phyloP scores from a whole-genome alignment of 2,329 filamentous ascomycete genomes.

The Epichloe bromicola region DNA sequence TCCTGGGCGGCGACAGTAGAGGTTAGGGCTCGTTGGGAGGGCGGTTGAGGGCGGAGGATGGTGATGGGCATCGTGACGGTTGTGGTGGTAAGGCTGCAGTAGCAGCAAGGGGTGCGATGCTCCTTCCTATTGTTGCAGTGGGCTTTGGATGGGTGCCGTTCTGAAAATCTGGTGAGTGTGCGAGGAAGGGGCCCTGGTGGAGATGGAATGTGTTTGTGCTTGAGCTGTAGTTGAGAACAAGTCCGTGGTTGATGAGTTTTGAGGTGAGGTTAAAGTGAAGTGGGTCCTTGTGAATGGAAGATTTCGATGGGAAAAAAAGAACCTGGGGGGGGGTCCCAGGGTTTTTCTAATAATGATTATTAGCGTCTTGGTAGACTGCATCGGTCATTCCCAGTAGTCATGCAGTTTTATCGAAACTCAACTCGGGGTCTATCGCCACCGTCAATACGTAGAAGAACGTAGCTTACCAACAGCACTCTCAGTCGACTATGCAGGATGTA shows the following conservation, averaged over 20 bases:
- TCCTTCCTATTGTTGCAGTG: neutral
- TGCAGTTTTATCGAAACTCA: too few relatives aligned
- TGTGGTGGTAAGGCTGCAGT: neutral
- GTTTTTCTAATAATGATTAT: too few relatives aligned
- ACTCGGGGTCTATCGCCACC: too few relatives aligned
- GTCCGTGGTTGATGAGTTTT: neutral
- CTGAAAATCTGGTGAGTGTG: neutral
- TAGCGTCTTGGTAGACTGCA: too few relatives aligned
- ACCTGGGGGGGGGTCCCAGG: too few relatives aligned
- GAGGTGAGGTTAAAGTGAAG: neutral
- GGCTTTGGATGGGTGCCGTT: neutral
- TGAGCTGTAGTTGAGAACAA: neutral
- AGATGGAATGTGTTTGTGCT: neutral
- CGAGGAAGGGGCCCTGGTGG: neutral
- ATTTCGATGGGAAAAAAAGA: too few relatives aligned
- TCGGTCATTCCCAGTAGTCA: too few relatives aligned
- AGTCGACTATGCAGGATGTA: too few relatives aligned
- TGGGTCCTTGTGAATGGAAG: neutral
- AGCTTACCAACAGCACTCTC: too few relatives aligned
- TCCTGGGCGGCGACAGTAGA: constrained; percentile 12
- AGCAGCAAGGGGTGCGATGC: neutral
- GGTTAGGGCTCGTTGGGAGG: constrained; percentile 12
- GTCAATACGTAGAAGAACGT: too few relatives aligned
- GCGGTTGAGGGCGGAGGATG: constrained; percentile 29
- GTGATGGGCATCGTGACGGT: constrained; percentile 31